phyloP scores from a whole-genome alignment of 768 basidiomycete species.

The Amanita inopinata region DNA sequence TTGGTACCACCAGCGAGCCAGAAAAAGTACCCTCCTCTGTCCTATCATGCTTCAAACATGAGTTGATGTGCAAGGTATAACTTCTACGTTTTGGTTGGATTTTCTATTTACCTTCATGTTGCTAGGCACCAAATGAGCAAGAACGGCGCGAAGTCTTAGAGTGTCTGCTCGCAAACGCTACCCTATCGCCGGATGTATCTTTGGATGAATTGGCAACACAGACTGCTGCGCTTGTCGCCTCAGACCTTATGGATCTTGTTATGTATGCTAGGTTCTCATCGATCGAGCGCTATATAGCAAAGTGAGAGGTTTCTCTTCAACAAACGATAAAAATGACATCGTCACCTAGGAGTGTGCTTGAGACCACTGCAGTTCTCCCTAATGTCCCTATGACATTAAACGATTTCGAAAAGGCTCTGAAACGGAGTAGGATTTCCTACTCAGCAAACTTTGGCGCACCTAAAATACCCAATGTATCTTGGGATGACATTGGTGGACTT shows the following conservation, averaged over 20 bases:
- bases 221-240: conserved; percentile 84
- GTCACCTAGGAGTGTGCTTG: not conserved
- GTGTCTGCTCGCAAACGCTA: conserved; percentile 27
- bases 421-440: conserved; percentile 65
- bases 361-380: conserved; percentile 21
- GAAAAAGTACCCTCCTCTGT: conserved; percentile 56
- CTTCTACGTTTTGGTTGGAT: not conserved
- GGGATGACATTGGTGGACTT: conserved; percentile 97
- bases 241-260: conserved; percentile 68
- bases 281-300: conserved; percentile 32
- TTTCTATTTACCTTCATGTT: not conserved
- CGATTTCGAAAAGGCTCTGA: conserved; percentile 69
- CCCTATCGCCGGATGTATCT: conserved; percentile 69
- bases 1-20: conserved; percentile 64
- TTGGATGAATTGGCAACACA: conserved; percentile 66
- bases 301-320: conserved; percentile 24
- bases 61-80: conserved; percentile 61
- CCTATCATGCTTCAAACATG: conserved; percentile 76
- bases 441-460: conserved; percentile 95
- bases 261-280: conserved; percentile 46
- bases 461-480: conserved; percentile 88
- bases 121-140: conserved; percentile 73
- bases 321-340: not conserved
- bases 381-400: conserved; percentile 37
- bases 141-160: conserved; percentile 58